Evolutionary conservation across 768 basidiomycete species (phyloP).

Genomic region (Scleroderma bovista): DNA sequence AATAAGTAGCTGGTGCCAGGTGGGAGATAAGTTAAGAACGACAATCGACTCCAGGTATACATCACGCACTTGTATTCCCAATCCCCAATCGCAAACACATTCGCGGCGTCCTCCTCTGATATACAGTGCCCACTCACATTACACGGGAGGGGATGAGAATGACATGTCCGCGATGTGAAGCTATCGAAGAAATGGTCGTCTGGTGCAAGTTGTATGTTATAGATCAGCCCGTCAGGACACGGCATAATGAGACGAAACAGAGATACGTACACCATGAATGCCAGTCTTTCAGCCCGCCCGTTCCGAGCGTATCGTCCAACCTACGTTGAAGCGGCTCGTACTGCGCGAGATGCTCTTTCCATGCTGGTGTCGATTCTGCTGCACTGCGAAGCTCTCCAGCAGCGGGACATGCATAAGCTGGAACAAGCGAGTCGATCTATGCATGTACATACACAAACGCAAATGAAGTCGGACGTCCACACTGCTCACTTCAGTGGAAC

Average conservation of each 20-base stretch:
- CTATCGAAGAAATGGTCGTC: constrained; percentile 50
- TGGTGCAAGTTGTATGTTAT: constrained; percentile 7
- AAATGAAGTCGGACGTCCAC: too few species aligned
- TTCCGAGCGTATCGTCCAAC: constrained; percentile 37
- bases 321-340: constrained; percentile 33
- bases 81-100: constrained; percentile 50
- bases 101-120: constrained; percentile 39
- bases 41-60: not conserved
- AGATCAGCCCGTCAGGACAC: too few species aligned
- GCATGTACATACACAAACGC: constrained; percentile 7
- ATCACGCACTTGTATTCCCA: constrained; percentile 53
- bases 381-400: constrained; percentile 35
- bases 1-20: constrained; percentile 45
- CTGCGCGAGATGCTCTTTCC: constrained; percentile 39
- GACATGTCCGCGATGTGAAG: constrained; percentile 44
- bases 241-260: not conserved
- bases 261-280: constrained; percentile 40
- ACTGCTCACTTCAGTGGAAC: too few species aligned
- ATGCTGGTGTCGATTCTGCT: constrained; percentile 40
- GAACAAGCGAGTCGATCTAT: constrained; percentile 45
- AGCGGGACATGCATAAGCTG: constrained; percentile 39
- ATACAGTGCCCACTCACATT: constrained; percentile 39
- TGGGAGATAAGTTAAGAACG: not conserved
- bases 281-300: constrained; percentile 36
- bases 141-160: constrained; percentile 41